phyloP scores from a whole-genome alignment of 139 green algal species.

The Penium margaritaceum region DNA sequence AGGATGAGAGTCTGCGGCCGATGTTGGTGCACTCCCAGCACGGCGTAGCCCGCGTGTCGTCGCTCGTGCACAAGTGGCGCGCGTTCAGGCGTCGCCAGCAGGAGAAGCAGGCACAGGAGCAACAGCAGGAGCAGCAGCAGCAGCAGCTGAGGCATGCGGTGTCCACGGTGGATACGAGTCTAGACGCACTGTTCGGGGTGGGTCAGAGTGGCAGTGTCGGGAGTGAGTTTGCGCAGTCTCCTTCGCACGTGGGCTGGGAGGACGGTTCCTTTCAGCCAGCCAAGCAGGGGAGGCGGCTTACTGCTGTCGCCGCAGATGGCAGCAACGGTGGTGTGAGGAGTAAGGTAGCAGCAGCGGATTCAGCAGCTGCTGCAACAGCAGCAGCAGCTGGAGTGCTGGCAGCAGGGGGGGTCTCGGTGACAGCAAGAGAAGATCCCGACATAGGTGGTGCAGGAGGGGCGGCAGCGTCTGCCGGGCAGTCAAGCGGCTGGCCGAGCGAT shows the following conservation, averaged over 20 bases:
- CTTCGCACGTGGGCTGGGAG: neutral
- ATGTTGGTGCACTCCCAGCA: slow-evolving; percentile 25
- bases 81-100: slow-evolving; percentile 9
- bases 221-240: neutral
- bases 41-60: slow-evolving; percentile 21
- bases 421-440: no score
- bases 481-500: no score
- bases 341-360: no score
- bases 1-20: slow-evolving; percentile 13
- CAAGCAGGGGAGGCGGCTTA: no score
- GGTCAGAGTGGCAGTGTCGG: neutral
- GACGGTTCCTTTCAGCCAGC: neutral
- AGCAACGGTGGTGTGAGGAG: no score
- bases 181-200: neutral
- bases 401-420: no score
- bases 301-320: no score
- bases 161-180: neutral
- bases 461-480: no score
- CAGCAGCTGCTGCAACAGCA: no score
- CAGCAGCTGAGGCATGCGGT: neutral
- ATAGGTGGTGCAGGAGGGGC: no score
- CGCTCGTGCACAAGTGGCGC: slow-evolving; percentile 21
- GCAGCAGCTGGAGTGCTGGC: no score
- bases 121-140: neutral
- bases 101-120: slow-evolving; percentile 5